phyloP scores from a whole-genome alignment of 2,329 filamentous ascomycete genomes.

The Colletotrichum sp. region DNA sequence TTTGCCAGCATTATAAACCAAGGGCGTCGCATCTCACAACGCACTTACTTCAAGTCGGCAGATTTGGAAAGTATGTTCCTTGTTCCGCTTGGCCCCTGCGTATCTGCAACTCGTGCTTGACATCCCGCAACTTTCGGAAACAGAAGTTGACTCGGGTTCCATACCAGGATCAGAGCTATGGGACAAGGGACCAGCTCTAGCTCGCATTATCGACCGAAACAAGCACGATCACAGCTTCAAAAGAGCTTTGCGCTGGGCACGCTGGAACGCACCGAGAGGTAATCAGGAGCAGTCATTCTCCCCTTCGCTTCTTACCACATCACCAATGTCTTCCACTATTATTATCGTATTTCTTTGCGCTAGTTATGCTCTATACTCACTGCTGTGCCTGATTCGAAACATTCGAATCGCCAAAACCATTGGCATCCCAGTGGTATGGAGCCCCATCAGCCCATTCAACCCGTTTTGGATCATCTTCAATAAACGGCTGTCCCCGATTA shows the following conservation, averaged over 20 bases:
- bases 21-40: neutral
- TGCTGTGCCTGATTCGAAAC: neutral
- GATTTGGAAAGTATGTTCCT: neutral
- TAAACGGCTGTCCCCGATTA: neutral
- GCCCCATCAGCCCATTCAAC: neutral
- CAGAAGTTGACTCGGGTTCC: neutral
- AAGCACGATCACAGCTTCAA: neutral
- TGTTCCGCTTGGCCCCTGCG: neutral
- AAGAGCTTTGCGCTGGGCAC: neutral
- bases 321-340: neutral
- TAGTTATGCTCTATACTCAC: neutral
- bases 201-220: neutral
- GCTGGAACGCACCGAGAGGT: neutral
- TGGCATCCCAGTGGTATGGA: neutral
- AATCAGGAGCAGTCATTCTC: neutral
- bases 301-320: neutral
- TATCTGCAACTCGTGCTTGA: neutral
- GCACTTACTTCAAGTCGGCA: neutral
- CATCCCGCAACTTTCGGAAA: neutral
- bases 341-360: neutral
- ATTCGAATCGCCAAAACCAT: neutral
- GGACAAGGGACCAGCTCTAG: neutral
- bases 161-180: neutral
- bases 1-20: neutral
- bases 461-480: neutral